Conservation (phyloP, 2,329 filamentous ascomycete species). For the Drechmeria coniospora region DNA sequence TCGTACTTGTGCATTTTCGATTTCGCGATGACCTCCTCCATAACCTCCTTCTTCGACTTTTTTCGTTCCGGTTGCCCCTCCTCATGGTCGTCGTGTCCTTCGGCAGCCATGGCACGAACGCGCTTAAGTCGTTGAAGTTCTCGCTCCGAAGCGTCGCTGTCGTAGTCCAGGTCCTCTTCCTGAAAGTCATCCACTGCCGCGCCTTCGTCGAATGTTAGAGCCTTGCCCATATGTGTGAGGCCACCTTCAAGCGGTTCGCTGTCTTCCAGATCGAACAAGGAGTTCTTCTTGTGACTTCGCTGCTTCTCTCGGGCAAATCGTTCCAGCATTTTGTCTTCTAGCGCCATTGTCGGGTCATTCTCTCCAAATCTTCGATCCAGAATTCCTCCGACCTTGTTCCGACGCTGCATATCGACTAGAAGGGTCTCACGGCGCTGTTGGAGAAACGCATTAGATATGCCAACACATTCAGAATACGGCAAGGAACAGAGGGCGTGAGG, state of each 20-base stretch:
- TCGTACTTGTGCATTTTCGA: slow-evolving; percentile 93
- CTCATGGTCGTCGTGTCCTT: slow-evolving; percentile 31
- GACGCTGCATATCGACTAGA: slow-evolving; percentile 74
- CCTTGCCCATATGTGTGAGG: slow-evolving; percentile 73
- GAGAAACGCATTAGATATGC: slow-evolving; percentile 4
- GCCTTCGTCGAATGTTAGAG: slow-evolving; percentile 46
- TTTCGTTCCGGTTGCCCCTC: slow-evolving; percentile 61
- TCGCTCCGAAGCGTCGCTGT: slow-evolving; percentile 39
- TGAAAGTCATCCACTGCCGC: slow-evolving; percentile 57
- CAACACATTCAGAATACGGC: too few relatives aligned
- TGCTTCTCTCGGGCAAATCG: slow-evolving; percentile 83
- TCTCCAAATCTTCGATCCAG: slow-evolving; percentile 91
- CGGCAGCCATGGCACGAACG: slow-evolving; percentile 28
- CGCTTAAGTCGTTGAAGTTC: slow-evolving; percentile 41
- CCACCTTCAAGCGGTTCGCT: slow-evolving; percentile 40
- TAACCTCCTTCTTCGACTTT: slow-evolving; percentile 91
- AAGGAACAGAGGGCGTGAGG: too few relatives aligned
- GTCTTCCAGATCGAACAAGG: slow-evolving; percentile 78
- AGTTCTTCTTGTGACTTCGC: slow-evolving; percentile 57
- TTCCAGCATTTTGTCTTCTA: slow-evolving; percentile 83
- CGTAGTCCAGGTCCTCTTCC: slow-evolving; percentile 55
- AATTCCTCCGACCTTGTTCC: slow-evolving; percentile 85
- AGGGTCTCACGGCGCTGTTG: slow-evolving; percentile 60
- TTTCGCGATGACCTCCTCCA: slow-evolving; percentile 95
- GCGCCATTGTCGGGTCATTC: slow-evolving; percentile 83